Conservation (phyloP, 2,329 filamentous ascomycete species). For the Teratosphaeria nubilosa region DNA sequence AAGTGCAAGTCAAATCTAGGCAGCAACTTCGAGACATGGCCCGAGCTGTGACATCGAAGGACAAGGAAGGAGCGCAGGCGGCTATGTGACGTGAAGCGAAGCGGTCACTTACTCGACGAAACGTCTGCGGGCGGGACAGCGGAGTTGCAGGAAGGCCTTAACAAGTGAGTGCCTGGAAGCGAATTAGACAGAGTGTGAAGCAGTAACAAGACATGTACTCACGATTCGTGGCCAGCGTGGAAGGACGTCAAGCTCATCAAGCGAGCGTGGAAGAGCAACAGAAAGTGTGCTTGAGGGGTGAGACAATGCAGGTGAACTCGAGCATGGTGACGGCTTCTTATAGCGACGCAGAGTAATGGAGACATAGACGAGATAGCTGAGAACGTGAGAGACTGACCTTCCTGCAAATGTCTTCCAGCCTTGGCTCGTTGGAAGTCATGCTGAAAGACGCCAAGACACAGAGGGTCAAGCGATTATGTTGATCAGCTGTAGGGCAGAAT, state of each 20-base stretch:
- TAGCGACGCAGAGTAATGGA: not conserved
- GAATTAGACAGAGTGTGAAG: not conserved
- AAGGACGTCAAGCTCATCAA: slow-evolving; percentile 13
- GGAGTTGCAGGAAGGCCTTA: slow-evolving; percentile 12
- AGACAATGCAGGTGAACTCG: not conserved
- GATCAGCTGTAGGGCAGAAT: not conserved
- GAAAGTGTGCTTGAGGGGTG: not conserved
- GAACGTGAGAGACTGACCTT: not conserved
- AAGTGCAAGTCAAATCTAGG: not conserved
- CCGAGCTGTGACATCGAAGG: not conserved
- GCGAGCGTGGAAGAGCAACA: not conserved
- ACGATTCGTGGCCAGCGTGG: slow-evolving; percentile 15
- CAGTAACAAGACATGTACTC: not conserved
- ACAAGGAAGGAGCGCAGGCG: not conserved
- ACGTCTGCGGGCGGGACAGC: slow-evolving; percentile 5
- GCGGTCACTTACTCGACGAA: not conserved
- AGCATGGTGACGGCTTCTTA: not conserved
- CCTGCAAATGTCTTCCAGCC: not conserved
- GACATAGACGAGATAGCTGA: not conserved
- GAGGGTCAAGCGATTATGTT: not conserved
- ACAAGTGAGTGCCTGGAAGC: slow-evolving; percentile 13
- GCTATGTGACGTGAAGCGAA: slow-evolving; percentile 3
- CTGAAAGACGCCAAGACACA: not conserved
- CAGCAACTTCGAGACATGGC: not conserved
- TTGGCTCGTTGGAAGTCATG: not conserved